Conservation (phyloP, 1,284 basidiomycete genomes). For the Moesziomyces antarcticus region DNA sequence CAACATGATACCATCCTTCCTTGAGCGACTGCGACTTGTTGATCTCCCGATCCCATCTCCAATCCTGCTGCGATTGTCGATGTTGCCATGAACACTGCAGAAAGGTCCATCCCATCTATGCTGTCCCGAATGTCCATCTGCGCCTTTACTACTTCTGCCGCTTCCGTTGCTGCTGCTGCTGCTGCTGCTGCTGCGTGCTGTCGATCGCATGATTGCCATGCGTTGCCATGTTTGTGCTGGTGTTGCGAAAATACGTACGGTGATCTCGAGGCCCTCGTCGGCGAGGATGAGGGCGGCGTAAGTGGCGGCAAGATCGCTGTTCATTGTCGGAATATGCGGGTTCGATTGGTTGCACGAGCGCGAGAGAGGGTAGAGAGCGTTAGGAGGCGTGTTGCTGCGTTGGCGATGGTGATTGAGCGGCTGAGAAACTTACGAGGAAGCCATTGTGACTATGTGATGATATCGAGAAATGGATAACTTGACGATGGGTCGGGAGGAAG, state of each 20-base stretch:
- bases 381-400: not conserved
- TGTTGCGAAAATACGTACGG: constrained; percentile 74
- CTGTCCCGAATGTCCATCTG: too few relatives aligned
- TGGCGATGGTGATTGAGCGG: not conserved
- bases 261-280: constrained; percentile 87
- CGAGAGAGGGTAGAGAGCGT: not conserved
- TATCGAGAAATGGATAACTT: constrained; percentile 39
- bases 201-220: not conserved
- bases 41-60: not conserved
- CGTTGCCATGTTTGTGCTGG: not conserved
- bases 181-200: not conserved
- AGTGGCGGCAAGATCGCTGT: constrained; percentile 69
- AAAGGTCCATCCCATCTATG: too few relatives aligned
- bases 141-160: constrained; percentile 1
- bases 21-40: too few relatives aligned
- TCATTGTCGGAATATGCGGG: constrained; percentile 1
- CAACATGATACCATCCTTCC: too few relatives aligned
- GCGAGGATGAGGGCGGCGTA: constrained; percentile 87
- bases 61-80: constrained; percentile 3
- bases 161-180: too few relatives aligned
- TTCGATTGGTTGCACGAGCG: too few relatives aligned
- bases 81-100: not conserved
- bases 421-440: constrained; percentile 44
- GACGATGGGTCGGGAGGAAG: constrained; percentile 40
- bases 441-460: constrained; percentile 49